Percentiles rank a stretch among this genome's conserved stretches.
Evolutionary conservation across 2,329 filamentous ascomycete species (phyloP).

Genomic region (Cercospora sojina): DNA sequence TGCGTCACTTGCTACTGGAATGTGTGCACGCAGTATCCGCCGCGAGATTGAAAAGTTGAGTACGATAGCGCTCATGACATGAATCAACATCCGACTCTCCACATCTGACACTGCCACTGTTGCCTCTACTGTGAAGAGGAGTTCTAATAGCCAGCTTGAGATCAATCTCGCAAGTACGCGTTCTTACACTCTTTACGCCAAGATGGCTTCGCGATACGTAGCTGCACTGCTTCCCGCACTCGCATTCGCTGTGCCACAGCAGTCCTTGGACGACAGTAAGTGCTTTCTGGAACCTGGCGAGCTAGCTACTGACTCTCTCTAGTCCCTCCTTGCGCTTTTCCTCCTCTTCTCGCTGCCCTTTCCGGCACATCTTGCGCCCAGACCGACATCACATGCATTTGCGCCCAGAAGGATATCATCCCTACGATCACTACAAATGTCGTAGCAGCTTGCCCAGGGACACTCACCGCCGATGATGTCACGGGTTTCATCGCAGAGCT

Average conservation of each 20-base stretch:
- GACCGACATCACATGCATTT: constrained; percentile 21
- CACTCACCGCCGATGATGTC: constrained; percentile 9
- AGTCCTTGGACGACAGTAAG: constrained; percentile 8
- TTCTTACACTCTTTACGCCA: background rate
- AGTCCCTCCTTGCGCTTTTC: constrained; percentile 24
- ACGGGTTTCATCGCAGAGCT: constrained; percentile 9
- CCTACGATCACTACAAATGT: constrained; percentile 14
- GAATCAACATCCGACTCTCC: background rate
- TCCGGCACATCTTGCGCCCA: constrained; percentile 17
- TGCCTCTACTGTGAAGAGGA: background rate
- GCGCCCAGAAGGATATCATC: constrained; percentile 18
- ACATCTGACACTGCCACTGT: background rate
- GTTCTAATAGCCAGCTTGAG: background rate
- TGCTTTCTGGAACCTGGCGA: background rate
- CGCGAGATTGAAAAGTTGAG: background rate
- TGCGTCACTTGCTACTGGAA: constrained; percentile 2
- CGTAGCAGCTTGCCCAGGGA: constrained; percentile 16
- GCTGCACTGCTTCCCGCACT: constrained; percentile 13
- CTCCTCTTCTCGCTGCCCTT: constrained; percentile 18
- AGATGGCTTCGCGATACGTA: constrained; percentile 15
- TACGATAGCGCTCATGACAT: background rate
- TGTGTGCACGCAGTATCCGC: constrained; percentile 1
- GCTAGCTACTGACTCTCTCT: background rate
- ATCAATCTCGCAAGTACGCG: background rate
- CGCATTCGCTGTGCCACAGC: constrained; percentile 16